Percentiles rank a stretch among this genome's conserved stretches.
Conservation (phyloP, 768 basidiomycete genomes). For the Mycena rebaudengoi region DNA sequence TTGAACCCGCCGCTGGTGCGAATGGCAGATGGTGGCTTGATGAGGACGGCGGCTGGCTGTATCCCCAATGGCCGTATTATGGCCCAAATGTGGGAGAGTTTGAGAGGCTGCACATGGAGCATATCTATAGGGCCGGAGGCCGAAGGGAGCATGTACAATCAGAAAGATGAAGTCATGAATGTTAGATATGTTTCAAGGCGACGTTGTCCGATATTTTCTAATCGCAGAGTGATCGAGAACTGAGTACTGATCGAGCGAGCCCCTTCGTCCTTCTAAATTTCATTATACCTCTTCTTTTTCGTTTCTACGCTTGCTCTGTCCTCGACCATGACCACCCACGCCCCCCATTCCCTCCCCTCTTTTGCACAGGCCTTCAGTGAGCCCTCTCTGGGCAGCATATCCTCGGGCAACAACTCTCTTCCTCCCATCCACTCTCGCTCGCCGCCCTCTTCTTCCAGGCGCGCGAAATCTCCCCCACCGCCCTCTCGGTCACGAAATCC, state of each 20-base stretch:
- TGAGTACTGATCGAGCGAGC: no score
- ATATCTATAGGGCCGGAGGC: neutral
- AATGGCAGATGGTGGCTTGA: conserved; percentile 19
- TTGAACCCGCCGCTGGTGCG: neutral
- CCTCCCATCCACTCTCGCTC: conserved; percentile 69
- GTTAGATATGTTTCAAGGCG: neutral
- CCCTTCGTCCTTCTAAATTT: no score
- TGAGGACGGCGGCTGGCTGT: neutral
- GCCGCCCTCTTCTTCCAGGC: conserved; percentile 42
- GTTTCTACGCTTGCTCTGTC: conserved; percentile 10
- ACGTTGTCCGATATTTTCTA: neutral
- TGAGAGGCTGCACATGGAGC: neutral
- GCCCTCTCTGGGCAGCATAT: conserved; percentile 60
- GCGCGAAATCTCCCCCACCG: conserved; percentile 42
- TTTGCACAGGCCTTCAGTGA: conserved; percentile 78
- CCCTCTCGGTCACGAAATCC: conserved; percentile 35
- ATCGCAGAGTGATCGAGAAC: neutral
- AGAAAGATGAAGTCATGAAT: neutral
- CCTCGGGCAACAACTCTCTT: conserved; percentile 61
- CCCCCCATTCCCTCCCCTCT: conserved; percentile 73
- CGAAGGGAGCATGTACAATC: no score
- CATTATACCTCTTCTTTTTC: neutral
- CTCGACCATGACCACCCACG: conserved; percentile 50
- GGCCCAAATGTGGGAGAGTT: neutral
- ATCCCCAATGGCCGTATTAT: no score